These are phyloP conservation scores for Plasmopara halstedii DNA, from an alignment of 352 stramenopile genomes.

Conservation along the genomic window DNA sequence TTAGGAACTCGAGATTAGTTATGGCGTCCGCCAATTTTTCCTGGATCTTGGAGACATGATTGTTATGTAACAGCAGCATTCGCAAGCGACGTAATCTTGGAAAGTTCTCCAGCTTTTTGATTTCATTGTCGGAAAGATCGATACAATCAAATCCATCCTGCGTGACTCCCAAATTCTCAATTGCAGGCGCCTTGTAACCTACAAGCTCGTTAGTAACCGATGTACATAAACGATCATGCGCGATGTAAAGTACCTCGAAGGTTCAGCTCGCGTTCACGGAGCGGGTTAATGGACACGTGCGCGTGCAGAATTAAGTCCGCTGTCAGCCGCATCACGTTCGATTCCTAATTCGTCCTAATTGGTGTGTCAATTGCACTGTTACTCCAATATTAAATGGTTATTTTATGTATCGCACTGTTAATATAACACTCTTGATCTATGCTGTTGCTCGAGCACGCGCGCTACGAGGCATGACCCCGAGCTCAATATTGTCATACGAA, in stretches of 20 bases:
- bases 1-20: constrained; percentile 79
- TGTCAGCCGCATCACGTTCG: constrained; percentile 70
- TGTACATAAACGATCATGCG: background rate
- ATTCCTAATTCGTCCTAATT: constrained; percentile 12
- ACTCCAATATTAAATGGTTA: background rate
- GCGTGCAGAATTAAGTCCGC: constrained; percentile 86
- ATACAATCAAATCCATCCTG: constrained; percentile 93
- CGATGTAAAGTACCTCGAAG: constrained; percentile 63
- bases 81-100: constrained; percentile 78
- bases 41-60: constrained; percentile 85
- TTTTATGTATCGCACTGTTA: background rate
- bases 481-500: constrained; percentile 56
- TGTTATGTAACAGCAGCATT: constrained; percentile 92
- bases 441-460: constrained; percentile 18
- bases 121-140: constrained; percentile 92
- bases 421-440: background rate
- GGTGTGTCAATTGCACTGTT: constrained; percentile 8
- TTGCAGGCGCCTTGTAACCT: constrained; percentile 87
- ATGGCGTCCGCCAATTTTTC: constrained; percentile 69
- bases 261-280: constrained; percentile 88
- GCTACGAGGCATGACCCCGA: constrained; percentile 46
- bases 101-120: constrained; percentile 94
- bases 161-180: constrained; percentile 91
- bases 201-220: constrained; percentile 28
- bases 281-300: constrained; percentile 85